phyloP scores from a whole-genome alignment of 768 basidiomycete genomes.

The Rhodotorula kratochvilovae region DNA sequence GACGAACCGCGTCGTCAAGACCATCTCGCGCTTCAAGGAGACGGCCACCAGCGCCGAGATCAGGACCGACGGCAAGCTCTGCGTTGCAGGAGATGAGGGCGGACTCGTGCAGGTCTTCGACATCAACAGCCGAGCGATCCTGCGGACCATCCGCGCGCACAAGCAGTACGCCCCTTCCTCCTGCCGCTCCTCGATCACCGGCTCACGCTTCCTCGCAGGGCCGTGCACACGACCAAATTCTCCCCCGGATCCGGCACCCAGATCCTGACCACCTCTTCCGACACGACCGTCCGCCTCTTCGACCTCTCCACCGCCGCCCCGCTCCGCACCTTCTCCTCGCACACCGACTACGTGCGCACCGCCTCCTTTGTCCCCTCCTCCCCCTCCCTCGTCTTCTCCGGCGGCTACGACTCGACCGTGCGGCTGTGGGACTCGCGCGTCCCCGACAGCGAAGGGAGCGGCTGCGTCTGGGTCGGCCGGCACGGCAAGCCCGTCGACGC shows the following conservation, averaged over 20 bases:
- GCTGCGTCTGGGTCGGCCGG: conserved; percentile 73
- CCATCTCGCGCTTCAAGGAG: conserved; percentile 94
- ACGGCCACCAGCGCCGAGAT: conserved; percentile 84
- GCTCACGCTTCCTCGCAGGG: conserved; percentile 47
- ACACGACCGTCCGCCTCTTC: conserved; percentile 88
- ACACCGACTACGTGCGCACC: conserved; percentile 93
- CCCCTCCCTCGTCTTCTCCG: conserved; percentile 79
- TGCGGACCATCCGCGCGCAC: conserved; percentile 85
- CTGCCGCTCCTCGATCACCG: not conserved
- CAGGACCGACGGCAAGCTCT: conserved; percentile 85
- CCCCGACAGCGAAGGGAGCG: conserved; percentile 57
- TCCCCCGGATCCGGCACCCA: conserved; percentile 71
- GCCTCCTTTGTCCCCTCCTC: conserved; percentile 79
- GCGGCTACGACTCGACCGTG: conserved; percentile 89
- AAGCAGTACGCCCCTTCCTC: conserved; percentile 59
- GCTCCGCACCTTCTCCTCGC: conserved; percentile 71
- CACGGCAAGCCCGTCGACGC: conserved; percentile 74
- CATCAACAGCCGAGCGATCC: conserved; percentile 83
- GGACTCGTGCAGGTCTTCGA: conserved; percentile 90
- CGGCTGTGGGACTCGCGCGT: conserved; percentile 74
- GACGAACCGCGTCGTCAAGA: conserved; percentile 93
- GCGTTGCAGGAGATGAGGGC: conserved; percentile 91
- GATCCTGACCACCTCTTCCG: conserved; percentile 90
- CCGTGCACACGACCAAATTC: conserved; percentile 91
- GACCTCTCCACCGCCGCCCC: conserved; percentile 77